Evolutionary conservation across 1,284 basidiomycete species (phyloP).

Genomic region (Xerocomus cyaneibrunnescens): DNA sequence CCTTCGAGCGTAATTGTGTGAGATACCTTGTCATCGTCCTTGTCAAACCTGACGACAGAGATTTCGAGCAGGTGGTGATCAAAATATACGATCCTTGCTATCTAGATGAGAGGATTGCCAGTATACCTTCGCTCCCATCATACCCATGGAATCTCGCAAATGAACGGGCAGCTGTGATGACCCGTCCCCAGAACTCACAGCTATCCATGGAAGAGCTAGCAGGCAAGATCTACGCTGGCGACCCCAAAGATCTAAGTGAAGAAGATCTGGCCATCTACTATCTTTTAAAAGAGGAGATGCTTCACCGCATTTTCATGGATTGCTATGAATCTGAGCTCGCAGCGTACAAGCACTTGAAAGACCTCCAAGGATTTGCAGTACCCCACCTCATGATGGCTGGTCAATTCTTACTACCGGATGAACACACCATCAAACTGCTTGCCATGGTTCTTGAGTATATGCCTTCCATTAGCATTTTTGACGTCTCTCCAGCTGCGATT

Average conservation of each 20-base stretch:
- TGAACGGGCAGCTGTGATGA: background rate
- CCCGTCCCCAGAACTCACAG: background rate
- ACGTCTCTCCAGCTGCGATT: background rate
- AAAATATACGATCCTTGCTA: slow-evolving; percentile 11
- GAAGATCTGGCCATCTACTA: background rate
- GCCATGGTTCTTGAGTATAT: slow-evolving; percentile 7
- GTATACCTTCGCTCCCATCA: background rate
- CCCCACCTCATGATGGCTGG: background rate
- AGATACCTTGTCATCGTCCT: too few relatives aligned
- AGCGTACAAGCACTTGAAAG: background rate
- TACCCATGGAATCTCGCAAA: slow-evolving; percentile 4
- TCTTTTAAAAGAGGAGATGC: background rate
- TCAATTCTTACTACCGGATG: background rate
- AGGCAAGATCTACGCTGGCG: background rate
- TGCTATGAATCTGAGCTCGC: background rate
- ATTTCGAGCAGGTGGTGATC: background rate
- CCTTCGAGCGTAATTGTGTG: too few relatives aligned
- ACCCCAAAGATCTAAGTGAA: background rate
- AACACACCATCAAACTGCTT: slow-evolving; percentile 1
- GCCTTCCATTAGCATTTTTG: background rate
- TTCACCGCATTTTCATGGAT: background rate
- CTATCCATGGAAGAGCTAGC: background rate
- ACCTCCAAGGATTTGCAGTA: slow-evolving; percentile 2
- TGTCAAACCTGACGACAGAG: background rate
- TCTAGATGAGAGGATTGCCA: background rate